phyloP scores from a whole-genome alignment of 1,284 basidiomycete species.

The Cryptococcus maquisensis region DNA sequence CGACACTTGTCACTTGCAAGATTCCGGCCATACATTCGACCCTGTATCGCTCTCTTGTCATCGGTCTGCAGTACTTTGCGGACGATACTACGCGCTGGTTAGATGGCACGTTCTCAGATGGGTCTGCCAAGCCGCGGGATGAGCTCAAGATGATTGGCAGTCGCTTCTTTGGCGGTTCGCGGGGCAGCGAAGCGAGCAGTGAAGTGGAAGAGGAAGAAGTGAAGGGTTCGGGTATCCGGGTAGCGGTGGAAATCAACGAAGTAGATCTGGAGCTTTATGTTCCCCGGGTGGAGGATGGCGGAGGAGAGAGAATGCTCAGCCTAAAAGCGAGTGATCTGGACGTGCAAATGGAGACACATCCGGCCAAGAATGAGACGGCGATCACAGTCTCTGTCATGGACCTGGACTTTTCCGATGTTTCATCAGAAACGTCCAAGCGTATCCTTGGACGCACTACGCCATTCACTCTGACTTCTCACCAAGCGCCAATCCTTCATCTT shows the following conservation, averaged over 20 bases:
- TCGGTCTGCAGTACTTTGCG: slow-evolving; percentile 75
- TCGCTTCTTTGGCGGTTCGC: slow-evolving; percentile 61
- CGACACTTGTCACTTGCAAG: slow-evolving; percentile 42
- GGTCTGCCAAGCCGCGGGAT: slow-evolving; percentile 50
- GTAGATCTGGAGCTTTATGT: slow-evolving; percentile 30
- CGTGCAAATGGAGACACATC: slow-evolving; percentile 59
- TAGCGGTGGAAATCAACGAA: slow-evolving; percentile 35
- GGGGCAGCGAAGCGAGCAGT: slow-evolving; percentile 46
- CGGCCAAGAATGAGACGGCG: slow-evolving; percentile 63
- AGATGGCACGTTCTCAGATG: slow-evolving; percentile 48
- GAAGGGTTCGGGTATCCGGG: slow-evolving; percentile 21
- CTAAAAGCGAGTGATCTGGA: slow-evolving; percentile 60
- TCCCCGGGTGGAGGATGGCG: slow-evolving; percentile 14
- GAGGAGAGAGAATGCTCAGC: slow-evolving; percentile 26
- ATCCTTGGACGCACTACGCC: slow-evolving; percentile 36
- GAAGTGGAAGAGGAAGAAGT: slow-evolving; percentile 43
- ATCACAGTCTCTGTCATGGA: slow-evolving; percentile 63
- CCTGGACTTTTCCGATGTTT: slow-evolving; percentile 50
- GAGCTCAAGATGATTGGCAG: slow-evolving; percentile 76
- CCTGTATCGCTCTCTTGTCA: slow-evolving; percentile 57
- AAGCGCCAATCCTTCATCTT: slow-evolving; percentile 56
- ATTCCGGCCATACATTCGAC: slow-evolving; percentile 64
- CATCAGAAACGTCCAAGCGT: slow-evolving; percentile 10
- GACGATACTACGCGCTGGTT: slow-evolving; percentile 74
- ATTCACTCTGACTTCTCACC: slow-evolving; percentile 29